Conservation (phyloP, 768 basidiomycete genomes). For the Cystobasidiopsis lactophilus region DNA sequence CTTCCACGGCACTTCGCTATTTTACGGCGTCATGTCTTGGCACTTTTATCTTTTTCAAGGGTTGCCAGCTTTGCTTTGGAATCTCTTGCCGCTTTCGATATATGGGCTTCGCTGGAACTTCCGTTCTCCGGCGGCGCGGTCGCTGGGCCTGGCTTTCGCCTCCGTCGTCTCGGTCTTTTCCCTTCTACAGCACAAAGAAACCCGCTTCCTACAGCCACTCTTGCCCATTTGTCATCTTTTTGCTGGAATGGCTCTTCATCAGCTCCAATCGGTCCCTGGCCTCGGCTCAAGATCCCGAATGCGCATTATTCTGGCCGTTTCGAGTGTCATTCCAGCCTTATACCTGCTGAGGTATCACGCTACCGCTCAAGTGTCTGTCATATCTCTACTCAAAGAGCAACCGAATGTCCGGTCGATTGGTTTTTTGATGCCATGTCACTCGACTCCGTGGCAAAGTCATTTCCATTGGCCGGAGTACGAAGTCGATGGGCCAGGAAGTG, state of each 20-base stretch:
- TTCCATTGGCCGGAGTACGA: conserved; percentile 50
- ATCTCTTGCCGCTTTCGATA: conserved; percentile 47
- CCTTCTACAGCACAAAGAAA: conserved; percentile 77
- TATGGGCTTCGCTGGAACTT: conserved; percentile 32
- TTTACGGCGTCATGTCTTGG: conserved; percentile 68
- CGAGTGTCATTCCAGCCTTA: conserved; percentile 7
- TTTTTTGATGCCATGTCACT: conserved; percentile 89
- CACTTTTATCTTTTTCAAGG: conserved; percentile 78
- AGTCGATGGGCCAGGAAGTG: conserved; percentile 11
- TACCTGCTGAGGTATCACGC: conserved; percentile 36
- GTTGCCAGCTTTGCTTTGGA: conserved; percentile 56
- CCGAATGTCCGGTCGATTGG: conserved; percentile 39
- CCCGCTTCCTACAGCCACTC: conserved; percentile 84
- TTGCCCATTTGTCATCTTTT: conserved; percentile 64
- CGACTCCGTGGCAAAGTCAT: conserved; percentile 75
- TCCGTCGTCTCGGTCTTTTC: conserved; percentile 42
- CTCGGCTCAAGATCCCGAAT: not conserved
- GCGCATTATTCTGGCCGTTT: not conserved
- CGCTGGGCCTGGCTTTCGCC: not conserved
- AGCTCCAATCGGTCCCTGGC: conserved; percentile 22
- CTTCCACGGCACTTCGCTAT: conserved; percentile 55
- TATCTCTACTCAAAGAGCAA: conserved; percentile 38
- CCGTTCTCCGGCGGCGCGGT: not conserved
- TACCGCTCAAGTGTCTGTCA: conserved; percentile 52
- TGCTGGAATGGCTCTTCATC: conserved; percentile 47